Conservation (phyloP, 2,329 filamentous ascomycete genomes). For the Xylariaceae sp. region DNA sequence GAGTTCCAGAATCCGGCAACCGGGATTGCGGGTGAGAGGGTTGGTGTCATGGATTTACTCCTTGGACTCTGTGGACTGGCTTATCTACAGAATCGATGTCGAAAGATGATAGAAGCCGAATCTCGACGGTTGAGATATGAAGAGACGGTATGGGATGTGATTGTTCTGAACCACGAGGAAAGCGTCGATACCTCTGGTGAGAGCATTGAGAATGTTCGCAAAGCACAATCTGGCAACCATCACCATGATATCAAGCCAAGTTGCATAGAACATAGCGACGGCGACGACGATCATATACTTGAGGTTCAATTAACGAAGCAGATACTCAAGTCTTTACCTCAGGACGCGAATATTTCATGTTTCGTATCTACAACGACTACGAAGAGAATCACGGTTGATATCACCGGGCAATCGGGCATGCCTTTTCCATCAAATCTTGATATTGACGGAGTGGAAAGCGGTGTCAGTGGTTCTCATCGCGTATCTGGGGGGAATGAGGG, state of each 20-base stretch:
- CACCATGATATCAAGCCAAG: slow-evolving; percentile 27
- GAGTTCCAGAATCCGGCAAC: slow-evolving; percentile 61
- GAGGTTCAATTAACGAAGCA: slow-evolving; percentile 47
- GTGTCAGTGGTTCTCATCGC: slow-evolving; percentile 28
- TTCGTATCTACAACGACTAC: slow-evolving; percentile 54
- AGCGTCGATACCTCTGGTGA: slow-evolving; percentile 50
- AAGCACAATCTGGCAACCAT: slow-evolving; percentile 20
- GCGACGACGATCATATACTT: slow-evolving; percentile 41
- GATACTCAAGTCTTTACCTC: slow-evolving; percentile 50
- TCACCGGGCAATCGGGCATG: slow-evolving; percentile 48
- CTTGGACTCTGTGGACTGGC: slow-evolving; percentile 57
- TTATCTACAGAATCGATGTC: slow-evolving; percentile 55
- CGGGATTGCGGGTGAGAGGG: slow-evolving; percentile 52
- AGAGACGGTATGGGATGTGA: slow-evolving; percentile 61
- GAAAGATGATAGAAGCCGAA: slow-evolving; percentile 47
- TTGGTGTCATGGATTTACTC: slow-evolving; percentile 57
- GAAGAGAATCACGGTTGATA: slow-evolving; percentile 60
- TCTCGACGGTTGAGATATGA: slow-evolving; percentile 43
- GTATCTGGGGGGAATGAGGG: slow-evolving; percentile 22
- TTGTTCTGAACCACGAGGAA: slow-evolving; percentile 54
- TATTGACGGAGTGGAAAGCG: slow-evolving; percentile 51
- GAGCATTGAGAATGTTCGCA: slow-evolving; percentile 31
- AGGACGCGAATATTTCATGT: slow-evolving; percentile 54
- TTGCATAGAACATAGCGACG: slow-evolving; percentile 36
- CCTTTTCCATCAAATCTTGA: slow-evolving; percentile 52